Conservation (phyloP, 768 basidiomycete species). For the Trametes cinnabarina region DNA sequence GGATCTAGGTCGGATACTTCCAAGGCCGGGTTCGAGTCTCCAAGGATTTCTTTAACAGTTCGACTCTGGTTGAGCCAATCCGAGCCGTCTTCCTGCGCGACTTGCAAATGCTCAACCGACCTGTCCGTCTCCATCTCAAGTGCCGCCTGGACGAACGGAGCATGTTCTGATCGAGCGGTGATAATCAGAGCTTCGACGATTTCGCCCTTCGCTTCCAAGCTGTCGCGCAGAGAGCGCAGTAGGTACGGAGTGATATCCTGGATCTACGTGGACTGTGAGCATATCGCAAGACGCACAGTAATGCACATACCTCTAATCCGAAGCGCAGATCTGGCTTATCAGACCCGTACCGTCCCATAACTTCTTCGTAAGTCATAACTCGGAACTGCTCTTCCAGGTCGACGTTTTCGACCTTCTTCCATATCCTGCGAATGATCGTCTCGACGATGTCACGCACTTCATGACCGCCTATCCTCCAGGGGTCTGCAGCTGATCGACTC, state of each 20-base stretch:
- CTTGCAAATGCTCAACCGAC: conserved; percentile 4
- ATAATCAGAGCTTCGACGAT: conserved; percentile 23
- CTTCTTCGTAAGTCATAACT: conserved; percentile 86
- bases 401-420: conserved; percentile 66
- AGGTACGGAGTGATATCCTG: conserved; percentile 22
- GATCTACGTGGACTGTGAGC: conserved; percentile 19
- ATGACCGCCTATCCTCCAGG: conserved; percentile 83
- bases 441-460: conserved; percentile 83
- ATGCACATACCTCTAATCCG: conserved; percentile 66
- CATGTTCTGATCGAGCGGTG: background rate
- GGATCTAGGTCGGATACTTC: conserved; percentile 1
- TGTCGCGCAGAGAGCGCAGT: conserved; percentile 10
- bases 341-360: conserved; percentile 94
- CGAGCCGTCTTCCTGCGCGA: background rate
- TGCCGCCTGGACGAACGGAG: background rate
- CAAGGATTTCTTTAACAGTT: background rate
- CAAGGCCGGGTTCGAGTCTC: background rate
- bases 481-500: conserved; percentile 21
- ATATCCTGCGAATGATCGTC: conserved; percentile 68
- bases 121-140: background rate
- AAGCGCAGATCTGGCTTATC: conserved; percentile 95
- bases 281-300: too few species aligned
- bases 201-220: conserved; percentile 12
- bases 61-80: conserved; percentile 6
- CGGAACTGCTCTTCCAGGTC: conserved; percentile 61